Percentiles rank a stretch among this genome's conserved stretches.
Conservation (phyloP, 495 filamentous ascomycete species). For the Corynascus novoguineensis region DNA sequence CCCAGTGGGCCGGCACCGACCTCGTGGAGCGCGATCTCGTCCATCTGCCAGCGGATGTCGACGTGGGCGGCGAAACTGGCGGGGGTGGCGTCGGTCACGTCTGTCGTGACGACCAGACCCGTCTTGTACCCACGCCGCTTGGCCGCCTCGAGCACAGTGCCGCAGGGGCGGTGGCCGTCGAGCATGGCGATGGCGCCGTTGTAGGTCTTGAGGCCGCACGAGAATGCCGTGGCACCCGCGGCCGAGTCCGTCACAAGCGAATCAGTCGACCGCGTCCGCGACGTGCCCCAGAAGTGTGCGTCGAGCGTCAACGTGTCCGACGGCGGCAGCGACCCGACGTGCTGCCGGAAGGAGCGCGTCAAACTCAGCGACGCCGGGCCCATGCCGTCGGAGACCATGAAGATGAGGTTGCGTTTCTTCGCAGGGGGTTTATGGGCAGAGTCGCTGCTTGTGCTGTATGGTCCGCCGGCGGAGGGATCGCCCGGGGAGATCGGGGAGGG, state of each 20-base stretch:
- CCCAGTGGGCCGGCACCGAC: constrained; percentile 78
- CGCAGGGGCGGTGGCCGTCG: constrained; percentile 79
- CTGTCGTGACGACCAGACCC: constrained; percentile 89
- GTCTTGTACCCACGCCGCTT: constrained; percentile 88
- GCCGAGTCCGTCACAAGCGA: constrained; percentile 90
- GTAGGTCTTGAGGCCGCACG: constrained; percentile 86
- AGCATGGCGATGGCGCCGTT: constrained; percentile 91
- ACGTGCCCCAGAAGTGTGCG: constrained; percentile 79
- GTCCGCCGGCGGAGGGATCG: constrained; percentile 52
- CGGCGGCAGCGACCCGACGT: constrained; percentile 56
- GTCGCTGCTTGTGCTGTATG: constrained; percentile 57
- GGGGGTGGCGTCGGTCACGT: constrained; percentile 95
- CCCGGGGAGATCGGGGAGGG: constrained; percentile 7
- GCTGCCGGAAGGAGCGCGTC: constrained; percentile 77
- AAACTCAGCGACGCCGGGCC: constrained; percentile 82
- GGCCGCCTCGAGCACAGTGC: constrained; percentile 90
- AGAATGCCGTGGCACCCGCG: constrained; percentile 93
- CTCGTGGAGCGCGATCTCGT: constrained; percentile 87
- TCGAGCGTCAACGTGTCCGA: constrained; percentile 74
- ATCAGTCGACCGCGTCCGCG: constrained; percentile 73
- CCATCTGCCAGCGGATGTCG: constrained; percentile 69
- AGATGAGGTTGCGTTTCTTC: constrained; percentile 92
- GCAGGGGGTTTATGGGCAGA: constrained; percentile 16
- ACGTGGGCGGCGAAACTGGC: constrained; percentile 93
- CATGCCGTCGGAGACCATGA: constrained; percentile 99